Conservation (phyloP, 176 grass and related monocot genomes). For the Oryza officinalis region DNA sequence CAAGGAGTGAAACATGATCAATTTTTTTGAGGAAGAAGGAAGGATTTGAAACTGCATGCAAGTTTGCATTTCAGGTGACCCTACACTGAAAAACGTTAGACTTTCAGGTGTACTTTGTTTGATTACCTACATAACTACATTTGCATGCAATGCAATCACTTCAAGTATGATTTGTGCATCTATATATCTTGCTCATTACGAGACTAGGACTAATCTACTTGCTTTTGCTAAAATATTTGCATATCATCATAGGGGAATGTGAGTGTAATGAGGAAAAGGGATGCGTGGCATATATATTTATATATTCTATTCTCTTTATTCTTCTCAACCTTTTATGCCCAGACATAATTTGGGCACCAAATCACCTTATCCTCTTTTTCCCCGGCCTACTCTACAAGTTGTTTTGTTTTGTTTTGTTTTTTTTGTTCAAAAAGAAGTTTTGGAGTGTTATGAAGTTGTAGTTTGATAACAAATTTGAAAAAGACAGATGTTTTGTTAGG, state of each 20-base stretch:
- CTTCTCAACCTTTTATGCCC: not conserved
- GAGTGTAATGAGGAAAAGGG: constrained; percentile 17
- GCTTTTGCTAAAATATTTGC: constrained; percentile 50
- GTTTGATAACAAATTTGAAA: not conserved
- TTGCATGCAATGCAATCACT: constrained; percentile 35
- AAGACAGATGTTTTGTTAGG: not conserved
- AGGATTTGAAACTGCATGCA: not conserved
- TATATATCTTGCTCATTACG: constrained; percentile 8
- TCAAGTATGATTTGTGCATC: constrained; percentile 40
- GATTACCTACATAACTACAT: constrained; percentile 4
- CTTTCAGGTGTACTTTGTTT: constrained; percentile 30
- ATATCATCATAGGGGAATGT: constrained; percentile 53
- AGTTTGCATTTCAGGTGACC: constrained; percentile 39
- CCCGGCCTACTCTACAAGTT: not conserved
- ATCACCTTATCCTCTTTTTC: not conserved
- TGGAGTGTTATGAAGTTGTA: not conserved
- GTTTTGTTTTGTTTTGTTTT: not conserved
- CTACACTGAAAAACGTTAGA: constrained; percentile 39
- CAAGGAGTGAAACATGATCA: not conserved
- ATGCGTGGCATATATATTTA: constrained; percentile 13
- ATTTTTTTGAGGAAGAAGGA: constrained; percentile 10
- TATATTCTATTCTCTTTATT: constrained; percentile 19
- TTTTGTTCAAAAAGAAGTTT: not conserved
- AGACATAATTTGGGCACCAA: not conserved
- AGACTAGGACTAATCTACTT: constrained; percentile 34